These are phyloP conservation scores for Euphorbia schlechtendalii DNA, from an alignment of 441 rosid genomes.

Conservation along the genomic window DNA sequence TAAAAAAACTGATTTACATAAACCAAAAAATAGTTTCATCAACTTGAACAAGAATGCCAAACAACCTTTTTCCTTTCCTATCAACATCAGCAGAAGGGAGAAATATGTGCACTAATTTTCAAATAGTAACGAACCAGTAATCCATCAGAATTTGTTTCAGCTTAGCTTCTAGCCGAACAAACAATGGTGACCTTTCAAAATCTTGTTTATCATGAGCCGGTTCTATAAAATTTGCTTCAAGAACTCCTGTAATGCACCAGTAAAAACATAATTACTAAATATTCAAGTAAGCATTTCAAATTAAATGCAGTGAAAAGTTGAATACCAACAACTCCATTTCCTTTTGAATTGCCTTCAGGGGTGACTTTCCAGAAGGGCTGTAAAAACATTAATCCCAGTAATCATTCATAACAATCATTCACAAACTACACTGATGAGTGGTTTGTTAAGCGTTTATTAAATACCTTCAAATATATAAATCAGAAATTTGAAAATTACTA, in stretches of 20 bases:
- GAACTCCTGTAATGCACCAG: conserved; percentile 52
- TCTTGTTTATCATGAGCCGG: conserved; percentile 99
- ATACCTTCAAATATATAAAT: no score
- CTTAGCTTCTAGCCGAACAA: conserved; percentile 57
- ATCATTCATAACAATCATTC: conserved; percentile 16
- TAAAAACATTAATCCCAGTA: conserved; percentile 18
- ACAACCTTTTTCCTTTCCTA: neutral
- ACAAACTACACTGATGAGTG: neutral
- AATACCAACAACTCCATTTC: conserved; percentile 80
- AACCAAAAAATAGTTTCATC: no score
- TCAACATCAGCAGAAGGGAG: neutral
- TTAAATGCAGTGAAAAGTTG: conserved; percentile 15
- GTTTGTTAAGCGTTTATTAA: no score
- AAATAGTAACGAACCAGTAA: no score
- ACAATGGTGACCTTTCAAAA: conserved; percentile 88
- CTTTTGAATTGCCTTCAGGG: conserved; percentile 43
- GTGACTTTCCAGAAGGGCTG: conserved; percentile 94
- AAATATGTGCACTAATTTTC: no score
- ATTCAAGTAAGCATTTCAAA: conserved; percentile 7
- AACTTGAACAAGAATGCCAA: no score
- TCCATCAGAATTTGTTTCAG: conserved; percentile 56
- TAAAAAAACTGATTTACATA: neutral
- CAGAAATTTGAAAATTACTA: no score
- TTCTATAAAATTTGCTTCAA: conserved; percentile 94
- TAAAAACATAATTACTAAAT: conserved; percentile 17